These are phyloP conservation scores for Xerocomellus amylosporus DNA, from an alignment of 768 basidiomycete species.

Conservation along the genomic window DNA sequence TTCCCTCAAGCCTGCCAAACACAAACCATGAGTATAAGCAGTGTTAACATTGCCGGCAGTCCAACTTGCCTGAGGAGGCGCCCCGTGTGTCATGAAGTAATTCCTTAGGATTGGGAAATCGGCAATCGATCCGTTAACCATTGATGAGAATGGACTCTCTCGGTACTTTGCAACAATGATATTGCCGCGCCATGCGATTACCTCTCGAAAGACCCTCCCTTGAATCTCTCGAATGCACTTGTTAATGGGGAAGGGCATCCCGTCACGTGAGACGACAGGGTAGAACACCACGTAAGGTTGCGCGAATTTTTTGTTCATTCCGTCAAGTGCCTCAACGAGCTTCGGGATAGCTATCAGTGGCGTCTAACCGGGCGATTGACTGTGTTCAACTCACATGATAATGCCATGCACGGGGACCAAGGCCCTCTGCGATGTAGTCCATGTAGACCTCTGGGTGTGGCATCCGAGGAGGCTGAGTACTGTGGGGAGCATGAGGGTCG, in stretches of 20 bases:
- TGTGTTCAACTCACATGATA: slow-evolving; percentile 53
- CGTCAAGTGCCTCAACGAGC: slow-evolving; percentile 73
- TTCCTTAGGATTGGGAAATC: slow-evolving; percentile 83
- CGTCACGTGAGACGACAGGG: slow-evolving; percentile 70
- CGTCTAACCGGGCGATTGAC: slow-evolving; percentile 16
- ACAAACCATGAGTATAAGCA: slow-evolving; percentile 20
- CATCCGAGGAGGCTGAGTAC: slow-evolving; percentile 52
- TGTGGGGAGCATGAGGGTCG: slow-evolving; percentile 44
- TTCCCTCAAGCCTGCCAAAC: slow-evolving; percentile 29
- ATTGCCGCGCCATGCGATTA: slow-evolving; percentile 75
- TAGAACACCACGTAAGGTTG: slow-evolving; percentile 83
- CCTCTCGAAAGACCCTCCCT: slow-evolving; percentile 56
- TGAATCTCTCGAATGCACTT: slow-evolving; percentile 75
- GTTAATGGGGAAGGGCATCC: slow-evolving; percentile 80
- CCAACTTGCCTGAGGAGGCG: slow-evolving; percentile 42
- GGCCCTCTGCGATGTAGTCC: slow-evolving; percentile 79
- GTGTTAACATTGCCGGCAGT: slow-evolving; percentile 17
- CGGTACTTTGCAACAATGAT: slow-evolving; percentile 71
- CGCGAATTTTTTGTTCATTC: slow-evolving; percentile 75
- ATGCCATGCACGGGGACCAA: slow-evolving; percentile 67
- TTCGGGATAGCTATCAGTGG: slow-evolving; percentile 30
- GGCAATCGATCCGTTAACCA: slow-evolving; percentile 77
- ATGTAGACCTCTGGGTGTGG: slow-evolving; percentile 84
- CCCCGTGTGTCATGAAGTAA: slow-evolving; percentile 66
- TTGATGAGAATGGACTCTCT: slow-evolving; percentile 43